Evolutionary conservation across 2,329 filamentous ascomycete genomes (phyloP), one percentile per base, ranked within the genome.

Genomic region (Rhinocladiella similis): DNA sequence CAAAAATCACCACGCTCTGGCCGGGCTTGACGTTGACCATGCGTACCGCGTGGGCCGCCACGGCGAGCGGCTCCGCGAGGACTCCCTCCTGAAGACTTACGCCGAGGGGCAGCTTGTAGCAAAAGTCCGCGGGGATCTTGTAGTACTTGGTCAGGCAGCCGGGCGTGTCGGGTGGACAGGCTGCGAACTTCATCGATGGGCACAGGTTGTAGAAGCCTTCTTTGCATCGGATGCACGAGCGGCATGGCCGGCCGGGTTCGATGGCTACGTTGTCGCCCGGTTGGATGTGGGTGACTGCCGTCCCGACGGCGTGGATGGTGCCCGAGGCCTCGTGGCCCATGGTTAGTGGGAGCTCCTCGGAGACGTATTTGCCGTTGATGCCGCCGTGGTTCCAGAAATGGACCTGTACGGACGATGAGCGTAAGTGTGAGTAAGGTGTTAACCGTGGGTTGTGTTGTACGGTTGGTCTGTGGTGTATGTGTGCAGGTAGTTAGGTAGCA

Each of bases 31-130:
- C 57, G 1, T 67, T 70, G 1, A 72, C 70, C 5, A 72, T 68
- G 18, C 77, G 68, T 6, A 77, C 70, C 0, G 72, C 70, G 25
- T 79, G 76, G 1, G 81, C 70, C 2, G 77, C 78, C 2, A 80
- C 75, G 14, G 72, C 71, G 9, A 80, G 65, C 5, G 79, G 78
- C 66, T 81, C 79, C 9, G 80, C 70, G 4, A 81, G 67, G 0
- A 73, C 73, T 0, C 74, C 76, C 51, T 79, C 77, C 29, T 74
- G 67, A 38, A 75, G 72, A 5, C 64, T 68, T 12, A 78, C 63
- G 1, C 57, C 39, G 3, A 65, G 56, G 0, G 75, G 75, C 1
- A 79, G 59, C 29, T 66, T 70, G 57, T 75, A 74, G 52, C 70
- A 69, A 57, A 71, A 75, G 25, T 73, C 72, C 18, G 67, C 73